Base-by-base conservation (phyloP, 2,329 filamentous ascomycete species). In the Botryotinia globosa region DNA sequence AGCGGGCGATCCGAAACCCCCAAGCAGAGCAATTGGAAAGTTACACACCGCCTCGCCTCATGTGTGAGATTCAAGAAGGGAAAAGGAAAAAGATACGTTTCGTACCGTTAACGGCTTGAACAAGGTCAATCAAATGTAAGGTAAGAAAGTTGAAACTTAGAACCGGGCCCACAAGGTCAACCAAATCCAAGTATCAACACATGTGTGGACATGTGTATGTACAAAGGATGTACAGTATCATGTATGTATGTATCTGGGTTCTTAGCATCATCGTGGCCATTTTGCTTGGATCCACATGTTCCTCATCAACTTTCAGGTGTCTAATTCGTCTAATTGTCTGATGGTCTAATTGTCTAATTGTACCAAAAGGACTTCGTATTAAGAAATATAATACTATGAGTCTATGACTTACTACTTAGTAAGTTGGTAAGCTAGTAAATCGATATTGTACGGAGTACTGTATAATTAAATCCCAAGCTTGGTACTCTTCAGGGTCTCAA, bases 41-140 rank as follows among this genome's bases (percentile, higher is more conserved):
- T 61, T 59, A 67, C 70, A 72, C 70, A 72, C 70, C 70, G 70
- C 70, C 37, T 72, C 70, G 62, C 70, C 70, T 67, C 39, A 39
- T 56, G 61, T 72, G 48, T 44, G 22, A 56, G 59, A 72, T 45
- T 66, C 39, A 58, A 48, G 25, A 32, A 54, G 22, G 16, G 12
- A 51, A 42, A 25, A 14, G 54, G 20, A 18, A 58, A 58, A 42
- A 39, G n/a, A 65, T 65, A 44, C 29, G 44, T 66, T 51, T 51
- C 32, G 63, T 37, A 66, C 14, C 32, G 44, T 66, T 45, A 66
- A 66, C 14, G 63, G 63, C 20, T 63, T 44, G 51, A 63, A 63
- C 25, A 63, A 39, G 37, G 37, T 42, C 61, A 39, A 62, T 62
- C 34, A 62, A 18, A 62, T 39, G 59, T 39, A 61, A 39, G 32